Conservation (phyloP, 371 early-diverging fungal genomes). For the Zancudomyces culisetae region DNA sequence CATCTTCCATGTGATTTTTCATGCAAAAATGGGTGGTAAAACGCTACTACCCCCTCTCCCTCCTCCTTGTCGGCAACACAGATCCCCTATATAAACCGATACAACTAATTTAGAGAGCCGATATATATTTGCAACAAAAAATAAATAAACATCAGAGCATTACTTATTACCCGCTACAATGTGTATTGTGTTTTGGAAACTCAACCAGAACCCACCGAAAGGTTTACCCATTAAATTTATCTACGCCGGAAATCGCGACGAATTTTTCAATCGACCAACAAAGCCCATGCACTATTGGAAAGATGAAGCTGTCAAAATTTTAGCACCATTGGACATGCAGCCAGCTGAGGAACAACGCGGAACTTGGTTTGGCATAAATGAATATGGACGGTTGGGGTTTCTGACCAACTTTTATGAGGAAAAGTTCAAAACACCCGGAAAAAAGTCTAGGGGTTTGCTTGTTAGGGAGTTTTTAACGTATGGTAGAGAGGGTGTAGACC, state of each 20-base stretch:
- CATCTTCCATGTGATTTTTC: too few species aligned
- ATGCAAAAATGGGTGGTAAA: too few species aligned
- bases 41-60: too few species aligned
- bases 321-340: constrained; percentile 16
- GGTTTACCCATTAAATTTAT: constrained; percentile 6
- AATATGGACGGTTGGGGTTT: constrained; percentile 9
- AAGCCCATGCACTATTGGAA: constrained; percentile 11
- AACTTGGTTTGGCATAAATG: constrained; percentile 15
- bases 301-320: constrained; percentile 3
- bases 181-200: constrained; percentile 18
- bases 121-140: not conserved
- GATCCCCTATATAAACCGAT: too few species aligned
- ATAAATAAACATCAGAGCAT: not conserved
- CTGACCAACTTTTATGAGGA: constrained; percentile 18
- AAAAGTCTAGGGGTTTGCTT: constrained; percentile 16
- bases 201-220: not conserved
- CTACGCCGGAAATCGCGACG: constrained; percentile 19
- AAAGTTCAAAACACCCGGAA: not conserved
- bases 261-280: constrained; percentile 16
- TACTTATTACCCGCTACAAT: too few species aligned
- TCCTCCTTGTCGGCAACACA: too few species aligned
- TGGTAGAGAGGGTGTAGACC: not conserved
- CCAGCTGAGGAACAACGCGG: constrained; percentile 7
- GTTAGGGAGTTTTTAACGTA: constrained; percentile 13
- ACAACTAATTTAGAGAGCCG: too few species aligned